Evolutionary conservation across 805 yeast species (phyloP), one percentile per base, ranked within the genome.

Genomic region (Isabelozyma gotoi): DNA sequence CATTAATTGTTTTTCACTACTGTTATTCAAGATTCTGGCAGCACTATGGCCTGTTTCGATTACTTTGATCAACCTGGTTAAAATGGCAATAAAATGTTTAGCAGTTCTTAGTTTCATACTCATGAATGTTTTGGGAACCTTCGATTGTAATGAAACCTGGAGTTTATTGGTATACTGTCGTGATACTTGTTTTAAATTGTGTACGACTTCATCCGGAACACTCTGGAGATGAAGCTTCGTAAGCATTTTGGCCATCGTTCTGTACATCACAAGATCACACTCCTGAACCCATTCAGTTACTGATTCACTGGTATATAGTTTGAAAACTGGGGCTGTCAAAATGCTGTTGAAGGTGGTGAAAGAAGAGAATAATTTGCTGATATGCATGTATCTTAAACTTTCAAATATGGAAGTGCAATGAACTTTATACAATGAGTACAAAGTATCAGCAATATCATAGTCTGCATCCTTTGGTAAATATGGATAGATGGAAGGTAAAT

Each of bases 391-490:
- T 48, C 91, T 71, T 44, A 88, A 64, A 39, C 80, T 73, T 48
- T 85, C 88, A 46, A 85, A 81, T 24, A 86, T 62, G 5, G 82
- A 62, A 32, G 77, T 76, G 55, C 89, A 84, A 57, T 85, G 84
- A 7, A 81, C 73, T 45, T 73, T 76, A 64, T 87, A 87, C 15
- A 83, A 60, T 3, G 82, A 80, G 44, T 74, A 76, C 38, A 88
- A 66, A 0, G 88, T 81, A 15, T 78, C 81, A 3, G 82, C 81
- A 29, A 80, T 74, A 52, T 83, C 88, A 16, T 57, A 57, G 47
- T 82, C 87, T 4, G 67, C 57, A 20, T 70, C 74, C 7, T 62
- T 50, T 2, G 78, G 73, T 16, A 82, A 51, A 47, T 64, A 76
- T 1, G 70, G 65, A 42, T 68, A 68, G 34, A 80, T 64, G 7